Percentiles rank a stretch among this genome's conserved stretches.
Conservation (phyloP, 2,329 filamentous ascomycete species). For the Aspergillus hiratsukae region DNA sequence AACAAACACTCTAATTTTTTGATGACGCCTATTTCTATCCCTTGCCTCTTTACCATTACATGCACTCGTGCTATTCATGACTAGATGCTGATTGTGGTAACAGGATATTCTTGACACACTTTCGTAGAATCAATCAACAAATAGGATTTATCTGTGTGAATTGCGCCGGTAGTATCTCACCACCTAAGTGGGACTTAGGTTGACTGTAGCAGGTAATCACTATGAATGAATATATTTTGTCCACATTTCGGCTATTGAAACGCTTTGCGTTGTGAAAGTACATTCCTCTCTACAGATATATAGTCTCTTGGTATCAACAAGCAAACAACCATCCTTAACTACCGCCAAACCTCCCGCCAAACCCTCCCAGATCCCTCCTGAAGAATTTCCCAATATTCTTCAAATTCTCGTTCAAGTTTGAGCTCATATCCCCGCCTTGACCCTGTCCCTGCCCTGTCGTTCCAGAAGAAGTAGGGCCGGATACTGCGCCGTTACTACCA, state of each 20-base stretch:
- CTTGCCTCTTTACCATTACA: not conserved
- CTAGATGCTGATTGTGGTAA: not conserved
- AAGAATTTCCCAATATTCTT: conserved; percentile 98
- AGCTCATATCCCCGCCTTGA: conserved; percentile 22
- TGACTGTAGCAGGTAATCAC: not conserved
- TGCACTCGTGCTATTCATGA: not conserved
- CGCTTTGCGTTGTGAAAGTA: not conserved
- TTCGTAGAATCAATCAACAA: not conserved
- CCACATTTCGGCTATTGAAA: not conserved
- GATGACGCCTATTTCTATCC: conserved; percentile 45
- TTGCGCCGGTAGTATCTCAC: not conserved
- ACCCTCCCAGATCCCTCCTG: conserved; percentile 73
- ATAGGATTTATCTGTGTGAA: too few species aligned
- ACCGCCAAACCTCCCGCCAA: conserved; percentile 66
- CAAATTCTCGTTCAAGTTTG: conserved; percentile 85
- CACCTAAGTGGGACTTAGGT: not conserved
- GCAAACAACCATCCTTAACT: not conserved
- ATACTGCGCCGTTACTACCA: conserved; percentile 15
- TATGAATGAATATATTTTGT: not conserved
- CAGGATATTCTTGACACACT: not conserved
- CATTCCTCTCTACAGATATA: not conserved
- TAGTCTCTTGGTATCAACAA: not conserved
- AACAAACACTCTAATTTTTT: conserved; percentile 71
- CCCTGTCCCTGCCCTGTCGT: conserved; percentile 19
- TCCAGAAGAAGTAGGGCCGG: conserved; percentile 20